These are phyloP conservation scores for Talaromyces piceae DNA, from an alignment of 2,329 filamentous ascomycete genomes.

Conservation along the genomic window DNA sequence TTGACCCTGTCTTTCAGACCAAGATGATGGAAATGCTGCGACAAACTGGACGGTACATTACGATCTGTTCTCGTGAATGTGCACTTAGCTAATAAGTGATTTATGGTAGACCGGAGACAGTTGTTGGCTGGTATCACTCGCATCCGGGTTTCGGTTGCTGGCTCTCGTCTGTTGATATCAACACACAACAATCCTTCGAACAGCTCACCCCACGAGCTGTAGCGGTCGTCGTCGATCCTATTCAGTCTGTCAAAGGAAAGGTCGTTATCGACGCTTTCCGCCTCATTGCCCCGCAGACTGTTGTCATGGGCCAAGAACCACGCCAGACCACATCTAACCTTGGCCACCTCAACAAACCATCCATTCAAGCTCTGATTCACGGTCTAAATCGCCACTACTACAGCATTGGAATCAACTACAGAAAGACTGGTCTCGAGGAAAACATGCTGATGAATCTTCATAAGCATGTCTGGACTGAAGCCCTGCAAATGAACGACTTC, in stretches of 20 bases:
- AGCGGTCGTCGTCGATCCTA: conserved; percentile 95
- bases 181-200: conserved; percentile 99
- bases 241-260: conserved; percentile 99
- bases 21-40: conserved; percentile 99
- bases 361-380: conserved; percentile 98
- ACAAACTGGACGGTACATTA: conserved; percentile 80
- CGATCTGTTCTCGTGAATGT: neutral
- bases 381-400: conserved; percentile 98
- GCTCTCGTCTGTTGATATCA: conserved; percentile 98
- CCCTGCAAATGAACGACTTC: conserved; percentile 95
- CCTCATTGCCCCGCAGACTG: conserved; percentile 92
- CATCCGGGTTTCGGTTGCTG: conserved; percentile 99
- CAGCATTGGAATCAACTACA: conserved; percentile 96
- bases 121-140: conserved; percentile 99
- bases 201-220: conserved; percentile 94
- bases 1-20: conserved; percentile 97
- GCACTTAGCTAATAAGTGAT: neutral
- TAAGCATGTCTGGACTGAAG: conserved; percentile 99
- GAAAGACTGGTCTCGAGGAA: conserved; percentile 94
- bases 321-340: conserved; percentile 96
- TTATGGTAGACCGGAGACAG: conserved; percentile 70
- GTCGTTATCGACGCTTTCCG: conserved; percentile 99
- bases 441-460: conserved; percentile 99
- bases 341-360: conserved; percentile 97
- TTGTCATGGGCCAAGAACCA: conserved; percentile 97